Conservation (phyloP, 2,329 filamentous ascomycete species). For the Neofusicoccum umdonicola region DNA sequence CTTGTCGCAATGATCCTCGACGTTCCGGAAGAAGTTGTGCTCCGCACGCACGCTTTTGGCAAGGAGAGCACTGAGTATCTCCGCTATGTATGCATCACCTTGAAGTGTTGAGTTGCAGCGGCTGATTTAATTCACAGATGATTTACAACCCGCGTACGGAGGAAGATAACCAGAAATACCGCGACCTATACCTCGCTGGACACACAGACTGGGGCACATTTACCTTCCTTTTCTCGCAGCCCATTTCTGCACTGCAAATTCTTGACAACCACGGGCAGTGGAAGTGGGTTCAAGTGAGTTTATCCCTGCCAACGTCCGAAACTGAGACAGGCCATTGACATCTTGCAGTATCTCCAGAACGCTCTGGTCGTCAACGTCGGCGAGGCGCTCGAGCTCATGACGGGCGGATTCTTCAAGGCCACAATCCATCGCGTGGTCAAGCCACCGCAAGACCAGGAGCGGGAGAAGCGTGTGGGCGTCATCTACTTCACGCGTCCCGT, state of each 20-base stretch:
- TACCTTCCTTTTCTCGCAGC: constrained; percentile 27
- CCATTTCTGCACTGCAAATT: constrained; percentile 28
- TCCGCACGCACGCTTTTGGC: not conserved
- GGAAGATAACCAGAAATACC: not conserved
- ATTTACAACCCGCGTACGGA: constrained; percentile 1
- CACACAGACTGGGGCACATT: constrained; percentile 29
- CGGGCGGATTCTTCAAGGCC: constrained; percentile 48
- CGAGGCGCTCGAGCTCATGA: constrained; percentile 41
- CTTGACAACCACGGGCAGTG: constrained; percentile 25
- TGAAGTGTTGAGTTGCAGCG: no score
- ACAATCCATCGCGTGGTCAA: constrained; percentile 46
- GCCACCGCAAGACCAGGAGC: constrained; percentile 41
- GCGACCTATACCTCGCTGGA: constrained; percentile 33
- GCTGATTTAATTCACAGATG: not conserved
- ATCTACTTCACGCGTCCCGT: constrained; percentile 28
- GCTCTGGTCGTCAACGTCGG: constrained; percentile 30
- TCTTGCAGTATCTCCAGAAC: constrained; percentile 25
- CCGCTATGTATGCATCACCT: not conserved
- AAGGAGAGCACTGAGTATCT: constrained; percentile 1
- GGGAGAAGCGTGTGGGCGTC: constrained; percentile 31
- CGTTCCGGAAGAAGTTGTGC: not conserved
- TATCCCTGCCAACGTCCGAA: no score
- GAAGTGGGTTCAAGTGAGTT: constrained; percentile 22
- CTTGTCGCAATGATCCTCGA: constrained; percentile 1
- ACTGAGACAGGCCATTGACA: no score